Evolutionary conservation across 306 rosid species (phyloP), one percentile per base, ranked within the genome.

Genomic region (Dicorynia guianensis): DNA sequence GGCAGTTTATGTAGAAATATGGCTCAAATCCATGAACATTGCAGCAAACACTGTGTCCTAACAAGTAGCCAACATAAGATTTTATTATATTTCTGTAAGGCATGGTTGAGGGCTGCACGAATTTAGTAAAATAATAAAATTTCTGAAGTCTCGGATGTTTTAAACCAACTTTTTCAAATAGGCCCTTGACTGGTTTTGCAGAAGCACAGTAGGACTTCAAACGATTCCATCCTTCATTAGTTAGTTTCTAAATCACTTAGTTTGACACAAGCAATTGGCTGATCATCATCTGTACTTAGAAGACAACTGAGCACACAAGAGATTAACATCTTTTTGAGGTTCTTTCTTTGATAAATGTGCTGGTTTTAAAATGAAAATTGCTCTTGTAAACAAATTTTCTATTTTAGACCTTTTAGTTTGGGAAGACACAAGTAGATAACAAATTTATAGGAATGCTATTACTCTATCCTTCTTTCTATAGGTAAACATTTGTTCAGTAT

Each of bases 21-120:
- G 99, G 99, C 79, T 95, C 97, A 65, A 95, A 95, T 34, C 99
- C 99, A 60, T 95, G 97, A 81, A 92, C 97, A 18, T 90, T 85
- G 87, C 97, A 90, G 80, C 99, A 95, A 53, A 95, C 92, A 74
- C 99, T 92, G 63, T 89, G 93, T 64, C 99, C 99, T 95, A 79
- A 63, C 18, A 82, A 64, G 82, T 65, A 53, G 13, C 34, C 65
- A 83, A 72, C 71, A 74, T 36, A 70, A 0, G 10, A 74, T 25
- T 57, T 64, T 54, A 49, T 76, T 66, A 67, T 67, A 47, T 49
- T 54, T 74, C 68, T 50, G 47, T 6, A 69, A 64, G 7, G 7
- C 20, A 42, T 33, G 39, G 56, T 62, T 61, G 44, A 85, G 69
- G 50, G 70, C 42, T 52, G 72, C 13, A 58, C 35, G 40, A 36